Percentiles rank a stretch among this genome's conserved stretches.
These are phyloP conservation scores for Irpex rosettiformis DNA, from an alignment of 1,284 basidiomycete genomes.

Conservation along the genomic window DNA sequence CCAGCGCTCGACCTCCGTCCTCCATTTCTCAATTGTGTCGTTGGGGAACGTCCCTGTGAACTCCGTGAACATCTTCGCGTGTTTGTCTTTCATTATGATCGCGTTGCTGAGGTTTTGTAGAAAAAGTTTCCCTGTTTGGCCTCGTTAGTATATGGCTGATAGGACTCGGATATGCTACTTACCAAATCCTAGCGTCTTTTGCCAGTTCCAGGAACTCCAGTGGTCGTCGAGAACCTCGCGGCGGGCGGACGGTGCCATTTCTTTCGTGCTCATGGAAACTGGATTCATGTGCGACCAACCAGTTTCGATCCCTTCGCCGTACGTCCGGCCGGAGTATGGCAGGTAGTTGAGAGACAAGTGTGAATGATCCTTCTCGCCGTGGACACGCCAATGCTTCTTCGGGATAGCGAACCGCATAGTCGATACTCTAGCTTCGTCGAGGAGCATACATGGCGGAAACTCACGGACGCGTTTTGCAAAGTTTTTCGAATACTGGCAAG, in stretches of 20 bases:
- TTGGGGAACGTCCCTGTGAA: conserved; percentile 4
- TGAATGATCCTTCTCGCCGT: conserved; percentile 14
- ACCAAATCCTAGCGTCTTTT: conserved; percentile 10
- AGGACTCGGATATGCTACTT: not conserved
- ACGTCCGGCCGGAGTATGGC: conserved; percentile 12
- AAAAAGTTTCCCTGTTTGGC: not conserved
- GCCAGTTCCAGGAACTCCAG: conserved; percentile 18
- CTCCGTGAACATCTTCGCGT: not conserved
- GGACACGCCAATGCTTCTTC: conserved; percentile 20
- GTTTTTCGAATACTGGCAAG: conserved; percentile 20
- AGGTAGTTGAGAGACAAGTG: conserved; percentile 20
- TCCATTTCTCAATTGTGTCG: conserved; percentile 7
- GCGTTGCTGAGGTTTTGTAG: conserved; percentile 2
- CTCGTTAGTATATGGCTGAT: not conserved
- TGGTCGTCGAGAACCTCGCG: conserved; percentile 16
- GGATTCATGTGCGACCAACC: conserved; percentile 19
- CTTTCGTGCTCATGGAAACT: conserved; percentile 9
- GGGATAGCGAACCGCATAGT: conserved; percentile 16
- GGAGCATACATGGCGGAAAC: conserved; percentile 7
- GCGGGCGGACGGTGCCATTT: conserved; percentile 15
- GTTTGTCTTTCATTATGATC: conserved; percentile 1
- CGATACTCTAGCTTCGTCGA: not conserved
- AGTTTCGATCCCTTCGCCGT: conserved; percentile 22
- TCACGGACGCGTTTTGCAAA: conserved; percentile 9
- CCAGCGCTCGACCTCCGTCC: conserved; percentile 10